Percentiles rank a stretch among this genome's conserved stretches.
Evolutionary conservation across 768 basidiomycete species (phyloP).

Genomic region (Brasilioporus rufonigricans): DNA sequence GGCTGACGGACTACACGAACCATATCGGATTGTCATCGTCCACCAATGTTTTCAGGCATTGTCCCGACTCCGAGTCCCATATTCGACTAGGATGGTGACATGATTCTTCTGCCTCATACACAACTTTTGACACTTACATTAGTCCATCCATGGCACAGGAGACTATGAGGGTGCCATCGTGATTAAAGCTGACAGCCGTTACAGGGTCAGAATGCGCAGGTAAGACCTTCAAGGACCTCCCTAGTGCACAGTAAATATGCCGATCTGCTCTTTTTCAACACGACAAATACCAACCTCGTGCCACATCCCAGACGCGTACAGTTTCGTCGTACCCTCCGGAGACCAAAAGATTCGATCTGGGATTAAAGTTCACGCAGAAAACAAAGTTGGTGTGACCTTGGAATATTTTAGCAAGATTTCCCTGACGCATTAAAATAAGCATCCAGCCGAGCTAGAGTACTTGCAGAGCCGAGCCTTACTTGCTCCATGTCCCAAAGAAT

Average conservation of each 20-base stretch:
- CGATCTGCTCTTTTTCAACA: background rate
- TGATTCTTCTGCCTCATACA: background rate
- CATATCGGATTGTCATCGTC: conserved; percentile 96
- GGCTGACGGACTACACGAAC: conserved; percentile 37
- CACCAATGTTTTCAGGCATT: conserved; percentile 95
- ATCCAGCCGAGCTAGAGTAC: background rate
- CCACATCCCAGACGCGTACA: conserved; percentile 95
- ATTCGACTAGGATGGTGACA: conserved; percentile 64
- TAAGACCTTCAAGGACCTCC: conserved; percentile 79
- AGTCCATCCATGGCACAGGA: conserved; percentile 97
- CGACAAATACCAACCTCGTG: conserved; percentile 55
- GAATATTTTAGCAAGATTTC: conserved; percentile 60
- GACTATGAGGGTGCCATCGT: conserved; percentile 91
- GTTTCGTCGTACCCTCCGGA: conserved; percentile 97
- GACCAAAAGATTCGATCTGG: conserved; percentile 84
- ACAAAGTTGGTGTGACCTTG: conserved; percentile 92
- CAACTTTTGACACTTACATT: conserved; percentile 57
- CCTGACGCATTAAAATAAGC: conserved; percentile 35
- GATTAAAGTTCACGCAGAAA: conserved; percentile 91
- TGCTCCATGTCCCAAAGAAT: conserved; percentile 79
- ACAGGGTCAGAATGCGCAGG: conserved; percentile 98
- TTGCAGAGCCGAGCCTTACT: conserved; percentile 36
- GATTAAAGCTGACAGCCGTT: conserved; percentile 90
- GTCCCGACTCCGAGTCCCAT: conserved; percentile 97
- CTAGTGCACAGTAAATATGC: conserved; percentile 37